phyloP scores from a whole-genome alignment of 768 basidiomycete genomes.

The Hortiboletus flavorubellus region DNA sequence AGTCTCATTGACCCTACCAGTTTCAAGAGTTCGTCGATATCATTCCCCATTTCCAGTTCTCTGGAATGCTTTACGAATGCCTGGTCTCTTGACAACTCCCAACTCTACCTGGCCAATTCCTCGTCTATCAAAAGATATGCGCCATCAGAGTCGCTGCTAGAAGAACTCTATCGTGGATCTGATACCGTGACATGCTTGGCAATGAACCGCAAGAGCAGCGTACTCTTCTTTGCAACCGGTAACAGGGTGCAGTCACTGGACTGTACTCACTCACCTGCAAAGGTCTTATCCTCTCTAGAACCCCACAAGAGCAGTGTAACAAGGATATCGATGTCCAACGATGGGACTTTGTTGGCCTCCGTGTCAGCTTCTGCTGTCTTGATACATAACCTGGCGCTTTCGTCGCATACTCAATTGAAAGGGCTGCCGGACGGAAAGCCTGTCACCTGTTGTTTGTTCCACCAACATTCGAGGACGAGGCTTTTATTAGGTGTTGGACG shows the following conservation, averaged over 20 bases:
- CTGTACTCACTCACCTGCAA: constrained; percentile 35
- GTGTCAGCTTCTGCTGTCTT: constrained; percentile 51
- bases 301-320: constrained; percentile 50
- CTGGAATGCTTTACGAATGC: constrained; percentile 26
- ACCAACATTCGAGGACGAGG: constrained; percentile 57
- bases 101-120: constrained; percentile 51
- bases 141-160: constrained; percentile 41
- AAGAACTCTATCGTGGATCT: constrained; percentile 38
- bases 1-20: constrained; percentile 43
- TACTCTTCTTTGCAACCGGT: constrained; percentile 46
- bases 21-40: constrained; percentile 44
- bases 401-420: constrained; percentile 52
- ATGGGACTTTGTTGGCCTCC: constrained; percentile 53
- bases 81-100: constrained; percentile 58
- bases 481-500: constrained; percentile 53
- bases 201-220: constrained; percentile 34
- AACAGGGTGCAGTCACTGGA: constrained; percentile 52
- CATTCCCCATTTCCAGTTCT: constrained; percentile 37
- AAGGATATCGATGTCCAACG: constrained; percentile 57
- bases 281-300: constrained; percentile 46
- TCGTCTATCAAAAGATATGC: constrained; percentile 53
- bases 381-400: constrained; percentile 56
- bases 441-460: constrained; percentile 56
- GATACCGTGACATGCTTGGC: constrained; percentile 30
- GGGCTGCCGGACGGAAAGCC: constrained; percentile 43